Percentiles rank a stretch among this genome's conserved stretches.
These are phyloP conservation scores for Arabidopsis thaliana DNA, from an alignment of 345 rosid genomes.

Conservation along the genomic window TAIR10.1 NC_003070.9:17334001-17334500, in stretches of 20 bases:
- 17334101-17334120: conserved; percentile 29
- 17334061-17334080: background rate
- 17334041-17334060: background rate
- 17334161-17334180: conserved; percentile 44
- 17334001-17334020: background rate
- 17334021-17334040: background rate
- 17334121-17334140: conserved; percentile 47
- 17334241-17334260: conserved; percentile 36
- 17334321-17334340: conserved; percentile 11
- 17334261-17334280: conserved; percentile 23
- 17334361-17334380: conserved; percentile 15
- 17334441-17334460: background rate
- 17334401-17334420: conserved; percentile 2
- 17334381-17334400: background rate
- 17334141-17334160: conserved; percentile 46
- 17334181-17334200: conserved; percentile 42
- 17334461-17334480: conserved; percentile 16
- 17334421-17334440: conserved; percentile 34
- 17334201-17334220: conserved; percentile 42
- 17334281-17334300: conserved; percentile 18
- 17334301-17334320: conserved; percentile 34
- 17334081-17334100: background rate
- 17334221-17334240: conserved; percentile 15
- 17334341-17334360: conserved; percentile 26
- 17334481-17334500: background rate